phyloP scores from a whole-genome alignment of 352 stramenopile species.

The Globisporangium takayamanum region DNA sequence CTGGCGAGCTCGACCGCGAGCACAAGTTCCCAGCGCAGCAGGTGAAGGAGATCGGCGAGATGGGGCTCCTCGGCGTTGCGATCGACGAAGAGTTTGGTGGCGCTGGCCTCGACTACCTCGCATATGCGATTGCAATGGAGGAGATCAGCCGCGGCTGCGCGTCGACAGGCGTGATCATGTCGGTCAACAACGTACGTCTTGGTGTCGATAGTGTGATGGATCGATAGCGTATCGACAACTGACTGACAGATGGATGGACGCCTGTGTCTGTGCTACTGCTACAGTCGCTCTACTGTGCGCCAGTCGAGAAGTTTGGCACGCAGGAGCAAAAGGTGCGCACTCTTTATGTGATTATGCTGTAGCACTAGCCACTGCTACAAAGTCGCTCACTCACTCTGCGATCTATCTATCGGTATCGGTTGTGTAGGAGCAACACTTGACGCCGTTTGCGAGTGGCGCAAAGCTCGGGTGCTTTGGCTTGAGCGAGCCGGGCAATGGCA shows the following conservation, averaged over 20 bases:
- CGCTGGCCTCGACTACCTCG: conserved; percentile 92
- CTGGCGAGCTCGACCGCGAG: conserved; percentile 85
- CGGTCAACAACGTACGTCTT: conserved; percentile 82
- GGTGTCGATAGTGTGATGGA: not conserved
- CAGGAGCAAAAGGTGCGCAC: conserved; percentile 79
- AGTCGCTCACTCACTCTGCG: not conserved
- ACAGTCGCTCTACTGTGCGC: conserved; percentile 94
- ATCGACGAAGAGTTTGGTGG: conserved; percentile 86
- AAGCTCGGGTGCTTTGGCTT: conserved; percentile 95
- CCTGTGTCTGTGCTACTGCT: conserved; percentile 6
- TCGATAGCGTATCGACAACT: not conserved
- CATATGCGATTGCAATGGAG: conserved; percentile 97
- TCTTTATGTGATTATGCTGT: not conserved
- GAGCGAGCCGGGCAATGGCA: conserved; percentile 91
- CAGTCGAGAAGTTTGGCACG: conserved; percentile 92
- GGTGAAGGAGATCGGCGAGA: conserved; percentile 86
- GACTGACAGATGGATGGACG: not conserved
- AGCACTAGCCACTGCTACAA: no score
- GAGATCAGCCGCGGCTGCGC: conserved; percentile 96
- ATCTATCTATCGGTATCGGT: conserved; percentile 1
- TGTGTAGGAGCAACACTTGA: conserved; percentile 67
- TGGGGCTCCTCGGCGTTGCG: conserved; percentile 95
- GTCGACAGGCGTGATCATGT: conserved; percentile 95
- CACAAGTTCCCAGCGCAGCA: conserved; percentile 81
- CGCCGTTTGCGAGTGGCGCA: conserved; percentile 85